A percentile compares a stretch with the other conserved stretches of the same genome.
phyloP scores from a whole-genome alignment of 257 asterid species.

The Leonotis leonurus region DNA sequence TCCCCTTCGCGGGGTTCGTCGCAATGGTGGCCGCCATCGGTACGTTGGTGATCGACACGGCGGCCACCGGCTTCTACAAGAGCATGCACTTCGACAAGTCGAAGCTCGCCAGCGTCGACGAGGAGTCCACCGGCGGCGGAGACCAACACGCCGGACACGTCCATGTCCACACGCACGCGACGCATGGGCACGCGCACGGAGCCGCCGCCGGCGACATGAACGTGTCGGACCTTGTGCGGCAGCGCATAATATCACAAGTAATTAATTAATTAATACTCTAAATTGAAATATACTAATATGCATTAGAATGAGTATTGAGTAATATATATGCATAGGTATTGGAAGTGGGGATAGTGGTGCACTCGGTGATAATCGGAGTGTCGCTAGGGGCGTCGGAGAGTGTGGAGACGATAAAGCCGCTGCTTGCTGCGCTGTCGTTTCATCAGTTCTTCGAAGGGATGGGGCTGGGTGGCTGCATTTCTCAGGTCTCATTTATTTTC shows the following conservation, averaged over 20 bases:
- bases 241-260: constrained; percentile 57
- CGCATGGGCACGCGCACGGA: constrained; percentile 44
- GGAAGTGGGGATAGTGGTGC: constrained; percentile 62
- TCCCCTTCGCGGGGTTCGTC: constrained; percentile 48
- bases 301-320: background rate
- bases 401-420: constrained; percentile 38
- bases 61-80: constrained; percentile 41
- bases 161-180: constrained; percentile 27
- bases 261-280: background rate
- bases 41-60: constrained; percentile 42
- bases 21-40: constrained; percentile 50
- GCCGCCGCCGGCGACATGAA: constrained; percentile 22
- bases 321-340: constrained; percentile 28
- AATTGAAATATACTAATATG: too few species aligned
- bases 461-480: constrained; percentile 69
- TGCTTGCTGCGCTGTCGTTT: constrained; percentile 51
- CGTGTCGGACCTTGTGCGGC: constrained; percentile 35
- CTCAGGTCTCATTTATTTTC: too few species aligned
- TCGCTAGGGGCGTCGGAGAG: constrained; percentile 50
- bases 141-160: constrained; percentile 26
- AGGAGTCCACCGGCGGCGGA: background rate
- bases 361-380: constrained; percentile 54
- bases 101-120: constrained; percentile 25
- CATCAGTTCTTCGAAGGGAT: constrained; percentile 66
- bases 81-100: constrained; percentile 32